phyloP scores from a whole-genome alignment of 139 green algal genomes.

The Edaphochlamys debaryana region DNA sequence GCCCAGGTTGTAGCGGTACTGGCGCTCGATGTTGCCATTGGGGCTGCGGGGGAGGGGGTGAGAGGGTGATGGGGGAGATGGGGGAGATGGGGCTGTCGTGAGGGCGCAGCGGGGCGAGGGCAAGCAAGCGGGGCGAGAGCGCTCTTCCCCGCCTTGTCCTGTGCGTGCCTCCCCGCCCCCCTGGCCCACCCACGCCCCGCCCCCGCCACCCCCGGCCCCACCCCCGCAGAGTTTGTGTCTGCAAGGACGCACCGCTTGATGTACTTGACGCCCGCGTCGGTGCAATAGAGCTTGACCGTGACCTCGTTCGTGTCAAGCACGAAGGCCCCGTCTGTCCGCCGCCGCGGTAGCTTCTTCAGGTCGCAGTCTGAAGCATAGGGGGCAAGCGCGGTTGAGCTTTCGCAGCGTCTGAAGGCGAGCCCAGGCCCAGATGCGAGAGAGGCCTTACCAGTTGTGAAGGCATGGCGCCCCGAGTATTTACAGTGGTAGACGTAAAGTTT shows the following conservation, averaged over 20 bases:
- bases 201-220: too few relatives aligned
- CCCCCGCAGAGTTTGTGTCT: too few relatives aligned
- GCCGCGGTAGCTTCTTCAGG: constrained; percentile 72
- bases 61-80: neutral
- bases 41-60: constrained; percentile 27
- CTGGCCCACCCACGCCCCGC: too few relatives aligned
- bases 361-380: constrained; percentile 71
- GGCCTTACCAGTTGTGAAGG: constrained; percentile 78
- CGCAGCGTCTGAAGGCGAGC: neutral
- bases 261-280: constrained; percentile 74
- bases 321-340: constrained; percentile 75
- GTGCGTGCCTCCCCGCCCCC: too few relatives aligned
- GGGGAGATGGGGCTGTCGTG: too few relatives aligned
- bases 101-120: too few relatives aligned
- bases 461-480: constrained; percentile 84
- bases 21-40: constrained; percentile 75
- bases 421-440: neutral
- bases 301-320: constrained; percentile 76
- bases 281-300: constrained; percentile 76
- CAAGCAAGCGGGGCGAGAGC: too few relatives aligned
- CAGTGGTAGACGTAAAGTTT: constrained; percentile 87
- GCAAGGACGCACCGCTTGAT: constrained; percentile 62
- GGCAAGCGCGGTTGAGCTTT: neutral
- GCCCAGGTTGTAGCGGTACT: constrained; percentile 77
- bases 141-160: too few relatives aligned